Evolutionary conservation across 352 stramenopile genomes (phyloP).

Genomic region (Globisporangium cederbergense): DNA sequence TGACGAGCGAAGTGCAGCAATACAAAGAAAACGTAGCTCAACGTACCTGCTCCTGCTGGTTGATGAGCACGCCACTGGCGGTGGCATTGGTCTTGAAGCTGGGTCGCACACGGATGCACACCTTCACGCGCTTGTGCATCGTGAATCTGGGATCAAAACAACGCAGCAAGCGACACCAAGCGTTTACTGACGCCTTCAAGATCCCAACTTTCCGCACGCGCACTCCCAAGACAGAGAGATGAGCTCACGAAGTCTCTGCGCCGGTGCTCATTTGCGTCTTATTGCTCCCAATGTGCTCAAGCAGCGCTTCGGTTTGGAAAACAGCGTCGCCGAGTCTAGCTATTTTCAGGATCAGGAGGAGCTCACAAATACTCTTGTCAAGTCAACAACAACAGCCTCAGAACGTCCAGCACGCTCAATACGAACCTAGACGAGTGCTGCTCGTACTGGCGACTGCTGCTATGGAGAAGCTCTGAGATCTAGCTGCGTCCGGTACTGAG

Average conservation of each 20-base stretch:
- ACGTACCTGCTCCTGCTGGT: slow-evolving; percentile 40
- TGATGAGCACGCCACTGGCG: slow-evolving; percentile 33
- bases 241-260: background rate
- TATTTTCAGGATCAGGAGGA: background rate
- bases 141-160: background rate
- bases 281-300: background rate
- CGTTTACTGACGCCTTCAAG: background rate
- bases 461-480: no score
- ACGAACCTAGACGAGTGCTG: background rate
- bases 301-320: background rate
- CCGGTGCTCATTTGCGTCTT: background rate
- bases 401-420: background rate
- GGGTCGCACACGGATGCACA: slow-evolving; percentile 65
- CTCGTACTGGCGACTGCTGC: background rate
- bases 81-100: slow-evolving; percentile 8
- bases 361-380: background rate
- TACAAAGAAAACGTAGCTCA: no score
- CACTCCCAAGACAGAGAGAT: background rate
- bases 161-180: background rate
- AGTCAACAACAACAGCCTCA: background rate
- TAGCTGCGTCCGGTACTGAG: no score
- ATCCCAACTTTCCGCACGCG: background rate
- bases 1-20: no score
- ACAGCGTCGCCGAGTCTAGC: background rate
- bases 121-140: slow-evolving; percentile 69